phyloP scores from a whole-genome alignment of 106 monocot species.

The Allium sativum region DNA sequence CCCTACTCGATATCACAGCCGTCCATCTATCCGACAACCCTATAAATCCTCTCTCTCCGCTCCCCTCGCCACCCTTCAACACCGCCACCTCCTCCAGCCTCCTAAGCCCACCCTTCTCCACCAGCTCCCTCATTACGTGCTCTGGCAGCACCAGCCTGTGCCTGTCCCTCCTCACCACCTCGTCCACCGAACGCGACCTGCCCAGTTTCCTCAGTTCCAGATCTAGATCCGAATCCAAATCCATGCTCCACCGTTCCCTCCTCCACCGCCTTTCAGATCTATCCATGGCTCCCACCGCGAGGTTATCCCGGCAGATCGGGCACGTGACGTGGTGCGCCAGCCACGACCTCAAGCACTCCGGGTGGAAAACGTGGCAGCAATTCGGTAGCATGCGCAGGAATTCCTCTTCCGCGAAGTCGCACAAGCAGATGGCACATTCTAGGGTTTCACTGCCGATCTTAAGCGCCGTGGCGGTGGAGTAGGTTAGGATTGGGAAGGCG shows the following conservation, averaged over 20 bases:
- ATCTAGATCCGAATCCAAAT: not conserved
- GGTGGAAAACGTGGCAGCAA: conserved; percentile 71
- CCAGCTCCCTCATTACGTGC: conserved; percentile 17
- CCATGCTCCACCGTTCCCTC: not conserved
- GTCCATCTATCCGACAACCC: not conserved
- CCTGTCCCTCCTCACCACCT: conserved; percentile 16
- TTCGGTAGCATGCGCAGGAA: conserved; percentile 44
- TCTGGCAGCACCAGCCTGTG: conserved; percentile 34
- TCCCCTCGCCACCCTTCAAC: conserved; percentile 6
- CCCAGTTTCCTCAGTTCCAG: not conserved
- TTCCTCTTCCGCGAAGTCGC: conserved; percentile 48
- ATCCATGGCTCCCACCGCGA: conserved; percentile 6
- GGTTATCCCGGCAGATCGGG: conserved; percentile 36
- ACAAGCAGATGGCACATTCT: conserved; percentile 63
- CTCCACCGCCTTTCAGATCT: not conserved
- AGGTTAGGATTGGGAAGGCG: conserved; percentile 34
- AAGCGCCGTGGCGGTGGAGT: conserved; percentile 29
- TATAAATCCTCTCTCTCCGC: conserved; percentile 3
- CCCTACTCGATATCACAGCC: not conserved
- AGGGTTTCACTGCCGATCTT: conserved; percentile 38
- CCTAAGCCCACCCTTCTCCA: conserved; percentile 1
- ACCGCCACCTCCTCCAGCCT: conserved; percentile 27
- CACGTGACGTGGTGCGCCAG: conserved; percentile 33
- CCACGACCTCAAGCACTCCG: conserved; percentile 36
- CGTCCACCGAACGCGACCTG: conserved; percentile 10